Percentiles rank a stretch among this genome's conserved stretches.
Evolutionary conservation across 2,329 filamentous ascomycete genomes (phyloP).

Genomic region (Curvularia lunata): DNA sequence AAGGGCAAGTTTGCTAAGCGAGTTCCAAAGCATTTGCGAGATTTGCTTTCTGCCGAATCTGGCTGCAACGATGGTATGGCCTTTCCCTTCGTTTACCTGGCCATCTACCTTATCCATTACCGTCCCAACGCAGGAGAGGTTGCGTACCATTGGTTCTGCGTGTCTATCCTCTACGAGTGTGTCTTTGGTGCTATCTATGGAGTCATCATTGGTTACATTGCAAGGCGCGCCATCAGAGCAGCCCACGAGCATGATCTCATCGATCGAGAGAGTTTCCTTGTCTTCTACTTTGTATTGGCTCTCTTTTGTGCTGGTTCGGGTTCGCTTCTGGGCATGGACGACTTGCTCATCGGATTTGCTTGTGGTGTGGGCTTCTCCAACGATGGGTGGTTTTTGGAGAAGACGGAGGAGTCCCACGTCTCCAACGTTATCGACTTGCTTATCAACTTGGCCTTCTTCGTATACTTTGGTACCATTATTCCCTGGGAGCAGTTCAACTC

Average conservation of each 20-base stretch:
- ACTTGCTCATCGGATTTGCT: conserved; percentile 91
- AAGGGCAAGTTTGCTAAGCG: conserved; percentile 99
- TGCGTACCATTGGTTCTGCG: conserved; percentile 84
- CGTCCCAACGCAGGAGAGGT: conserved; percentile 71
- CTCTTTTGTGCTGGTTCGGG: conserved; percentile 95
- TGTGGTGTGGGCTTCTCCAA: conserved; percentile 99
- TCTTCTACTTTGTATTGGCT: conserved; percentile 97
- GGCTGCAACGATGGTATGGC: conserved; percentile 99
- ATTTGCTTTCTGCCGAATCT: conserved; percentile 92
- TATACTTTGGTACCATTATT: conserved; percentile 96
- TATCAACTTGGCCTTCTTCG: conserved; percentile 97
- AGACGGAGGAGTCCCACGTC: conserved; percentile 97
- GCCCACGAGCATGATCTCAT: conserved; percentile 87
- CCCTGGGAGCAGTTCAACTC: conserved; percentile 93
- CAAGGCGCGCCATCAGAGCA: conserved; percentile 85
- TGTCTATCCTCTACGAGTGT: conserved; percentile 93
- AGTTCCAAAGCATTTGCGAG: conserved; percentile 95
- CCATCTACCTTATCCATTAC: conserved; percentile 87
- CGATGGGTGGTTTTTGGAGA: conserved; percentile 97
- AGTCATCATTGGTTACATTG: conserved; percentile 85
- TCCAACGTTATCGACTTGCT: conserved; percentile 99
- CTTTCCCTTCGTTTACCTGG: conserved; percentile 95
- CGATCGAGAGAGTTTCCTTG: conserved; percentile 94
- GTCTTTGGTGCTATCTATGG: conserved; percentile 90
- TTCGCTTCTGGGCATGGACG: conserved; percentile 88